A percentile compares a stretch with the other conserved stretches of the same genome.
phyloP scores from a whole-genome alignment of 306 rosid genomes.

The Vachellia pachyceras region DNA sequence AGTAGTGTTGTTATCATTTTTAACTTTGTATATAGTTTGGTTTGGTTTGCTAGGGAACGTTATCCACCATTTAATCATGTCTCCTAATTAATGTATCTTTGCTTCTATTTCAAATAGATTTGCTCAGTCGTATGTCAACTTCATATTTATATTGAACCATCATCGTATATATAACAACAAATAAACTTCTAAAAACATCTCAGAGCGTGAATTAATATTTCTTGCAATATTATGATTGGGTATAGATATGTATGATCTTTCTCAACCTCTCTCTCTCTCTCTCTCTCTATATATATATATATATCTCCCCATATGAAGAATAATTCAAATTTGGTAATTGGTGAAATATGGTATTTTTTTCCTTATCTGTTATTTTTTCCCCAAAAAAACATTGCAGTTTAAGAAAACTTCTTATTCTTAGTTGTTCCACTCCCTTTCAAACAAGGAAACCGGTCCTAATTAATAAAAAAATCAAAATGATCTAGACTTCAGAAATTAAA shows the following conservation, averaged over 20 bases:
- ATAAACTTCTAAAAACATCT: not conserved
- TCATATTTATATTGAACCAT: not conserved
- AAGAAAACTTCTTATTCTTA: not conserved
- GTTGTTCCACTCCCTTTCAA: too few species aligned
- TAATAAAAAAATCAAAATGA: not conserved
- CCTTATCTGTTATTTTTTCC: not conserved
- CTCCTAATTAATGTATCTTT: slow-evolving; percentile 8
- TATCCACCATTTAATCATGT: slow-evolving; percentile 49
- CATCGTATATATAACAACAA: not conserved
- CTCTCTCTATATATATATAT: not conserved
- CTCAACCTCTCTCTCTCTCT: not conserved
- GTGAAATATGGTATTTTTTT: not conserved
- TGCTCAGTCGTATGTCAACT: slow-evolving; percentile 9
- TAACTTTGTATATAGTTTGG: not conserved
- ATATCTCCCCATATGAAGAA: too few species aligned
- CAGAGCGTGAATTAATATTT: not conserved
- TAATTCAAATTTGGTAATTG: not conserved
- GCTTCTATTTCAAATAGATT: slow-evolving; percentile 7
- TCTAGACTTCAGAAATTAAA: too few species aligned
- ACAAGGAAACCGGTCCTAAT: not conserved
- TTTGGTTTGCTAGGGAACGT: slow-evolving; percentile 25
- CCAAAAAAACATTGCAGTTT: not conserved
- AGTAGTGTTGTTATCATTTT: not conserved
- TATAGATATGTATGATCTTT: too few species aligned
- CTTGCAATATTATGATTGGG: not conserved